These are phyloP conservation scores for Hypoxylon crocopeplum DNA, from an alignment of 495 filamentous ascomycete species.

Conservation along the genomic window DNA sequence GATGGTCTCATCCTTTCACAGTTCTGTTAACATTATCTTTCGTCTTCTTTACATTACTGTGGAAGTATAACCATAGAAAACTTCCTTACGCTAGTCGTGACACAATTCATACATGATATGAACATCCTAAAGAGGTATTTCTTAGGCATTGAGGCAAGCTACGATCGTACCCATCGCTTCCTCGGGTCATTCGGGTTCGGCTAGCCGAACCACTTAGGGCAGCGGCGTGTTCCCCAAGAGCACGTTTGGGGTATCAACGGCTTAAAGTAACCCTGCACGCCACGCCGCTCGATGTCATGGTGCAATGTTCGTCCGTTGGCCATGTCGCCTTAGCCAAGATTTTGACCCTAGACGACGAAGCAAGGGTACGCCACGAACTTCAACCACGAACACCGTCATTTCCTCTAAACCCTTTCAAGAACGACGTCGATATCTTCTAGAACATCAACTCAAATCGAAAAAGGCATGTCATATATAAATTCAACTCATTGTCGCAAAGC, in stretches of 20 bases:
- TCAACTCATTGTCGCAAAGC: too few relatives aligned
- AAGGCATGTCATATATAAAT: too few relatives aligned
- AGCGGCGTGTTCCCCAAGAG: slow-evolving; percentile 21
- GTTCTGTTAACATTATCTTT: slow-evolving; percentile 1
- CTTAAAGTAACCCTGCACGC: slow-evolving; percentile 33
- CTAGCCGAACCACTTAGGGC: slow-evolving; percentile 34
- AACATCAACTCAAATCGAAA: neutral
- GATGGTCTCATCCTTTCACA: neutral
- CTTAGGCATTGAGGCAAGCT: too few relatives aligned
- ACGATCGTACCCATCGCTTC: neutral
- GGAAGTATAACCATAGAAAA: too few relatives aligned
- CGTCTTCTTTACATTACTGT: too few relatives aligned
- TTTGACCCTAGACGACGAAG: slow-evolving; percentile 1
- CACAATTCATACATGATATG: too few relatives aligned
- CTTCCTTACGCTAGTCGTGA: too few relatives aligned
- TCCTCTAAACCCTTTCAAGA: neutral
- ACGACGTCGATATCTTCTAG: slow-evolving; percentile 1
- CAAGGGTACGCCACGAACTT: slow-evolving; percentile 4
- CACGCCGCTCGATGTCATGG: slow-evolving; percentile 24
- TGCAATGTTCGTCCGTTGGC: slow-evolving; percentile 25
- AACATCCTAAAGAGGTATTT: too few relatives aligned
- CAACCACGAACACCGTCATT: slow-evolving; percentile 11
- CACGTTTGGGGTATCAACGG: slow-evolving; percentile 37
- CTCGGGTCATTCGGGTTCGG: slow-evolving; percentile 26
- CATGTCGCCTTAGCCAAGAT: slow-evolving; percentile 22